Evolutionary conservation across 306 rosid species (phyloP), one percentile per base, ranked within the genome.

Genomic region (Medicago lupulina): DNA sequence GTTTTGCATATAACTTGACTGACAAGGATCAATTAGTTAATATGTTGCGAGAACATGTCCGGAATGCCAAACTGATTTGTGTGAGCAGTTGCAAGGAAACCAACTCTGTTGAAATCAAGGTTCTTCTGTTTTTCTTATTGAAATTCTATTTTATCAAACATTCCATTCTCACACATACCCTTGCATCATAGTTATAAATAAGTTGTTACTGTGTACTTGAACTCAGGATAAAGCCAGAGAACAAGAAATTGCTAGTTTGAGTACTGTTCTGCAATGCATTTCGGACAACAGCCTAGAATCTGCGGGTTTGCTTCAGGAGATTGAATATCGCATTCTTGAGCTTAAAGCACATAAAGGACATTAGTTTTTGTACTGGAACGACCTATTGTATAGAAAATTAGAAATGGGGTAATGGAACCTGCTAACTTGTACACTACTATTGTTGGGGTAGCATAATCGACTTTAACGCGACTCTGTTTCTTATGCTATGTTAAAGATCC

Each of bases 21-120:
- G 51, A 4, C 51, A 46, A 46, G 51, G 5, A 13, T 46, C 6
- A 13, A 46, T 46, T 13, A 46, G n/a, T 46, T 46, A 16, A 46
- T 46, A 46, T 46, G 51, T 46, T 46, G 51, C 51, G 16, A 46
- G 51, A 46, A 46, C 16, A 46, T 2, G 16, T 13, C 16, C 16
- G 13, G 51, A 46, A 80, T 71, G 82, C 66, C 51, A 71, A 66
- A 57, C 47, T 43, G 58, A 19, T 43, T 36, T 53, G 54, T 66
- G 21, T 62, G 70, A 71, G 46, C 41, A 34, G 70, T 43, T 54
- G 58, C 78, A 28, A 3, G 36, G 41, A 67, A 18, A 49, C 36
- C 39, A 76, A 67, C 5, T 6, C 79, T 44, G 36, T 21, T 14
- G 74, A 83, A 80, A 82, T 15, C 64, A 80, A 83, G 80, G 87